A percentile compares a stretch with the other conserved stretches of the same genome.
These are phyloP conservation scores for Alternaria gansuensis DNA, from an alignment of 2,329 filamentous ascomycete genomes.

Conservation along the genomic window DNA sequence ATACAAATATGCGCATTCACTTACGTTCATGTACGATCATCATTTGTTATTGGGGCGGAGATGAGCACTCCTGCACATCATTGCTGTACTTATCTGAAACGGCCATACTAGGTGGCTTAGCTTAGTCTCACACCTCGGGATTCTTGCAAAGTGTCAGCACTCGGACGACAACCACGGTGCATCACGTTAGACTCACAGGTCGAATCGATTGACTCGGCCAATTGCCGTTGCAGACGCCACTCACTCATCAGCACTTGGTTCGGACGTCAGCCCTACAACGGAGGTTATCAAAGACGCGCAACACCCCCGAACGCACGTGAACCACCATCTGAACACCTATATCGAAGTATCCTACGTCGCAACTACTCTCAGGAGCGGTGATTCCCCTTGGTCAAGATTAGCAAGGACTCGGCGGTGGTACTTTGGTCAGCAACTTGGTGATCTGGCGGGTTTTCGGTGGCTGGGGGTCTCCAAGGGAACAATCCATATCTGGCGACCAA, in stretches of 20 bases:
- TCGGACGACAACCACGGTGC: slow-evolving; percentile 14
- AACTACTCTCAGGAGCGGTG: slow-evolving; percentile 28
- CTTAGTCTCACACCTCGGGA: slow-evolving; percentile 24
- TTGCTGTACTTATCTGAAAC: slow-evolving; percentile 40
- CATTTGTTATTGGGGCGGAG: slow-evolving; percentile 17
- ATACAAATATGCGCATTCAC: background rate
- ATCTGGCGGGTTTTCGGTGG: slow-evolving; percentile 47
- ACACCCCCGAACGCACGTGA: slow-evolving; percentile 25
- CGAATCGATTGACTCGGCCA: slow-evolving; percentile 35
- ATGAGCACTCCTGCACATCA: slow-evolving; percentile 32
- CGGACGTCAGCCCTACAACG: slow-evolving; percentile 37
- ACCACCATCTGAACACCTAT: slow-evolving; percentile 18
- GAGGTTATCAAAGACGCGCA: slow-evolving; percentile 34
- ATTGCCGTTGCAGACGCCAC: slow-evolving; percentile 37
- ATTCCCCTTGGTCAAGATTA: slow-evolving; percentile 11
- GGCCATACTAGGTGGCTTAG: slow-evolving; percentile 38
- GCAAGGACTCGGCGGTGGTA: slow-evolving; percentile 23
- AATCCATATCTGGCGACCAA: slow-evolving; percentile 35
- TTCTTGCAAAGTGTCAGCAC: slow-evolving; percentile 35
- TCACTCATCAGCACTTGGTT: slow-evolving; percentile 32
- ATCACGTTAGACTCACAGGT: slow-evolving; percentile 31
- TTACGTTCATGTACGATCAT: slow-evolving; percentile 1
- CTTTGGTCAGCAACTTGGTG: slow-evolving; percentile 33
- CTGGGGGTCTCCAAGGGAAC: slow-evolving; percentile 51
- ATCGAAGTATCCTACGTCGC: slow-evolving; percentile 12